Percentiles rank a stretch among this genome's conserved stretches.
Evolutionary conservation across 495 filamentous ascomycete species (phyloP).

Genomic region (Achaetomiella virescens): DNA sequence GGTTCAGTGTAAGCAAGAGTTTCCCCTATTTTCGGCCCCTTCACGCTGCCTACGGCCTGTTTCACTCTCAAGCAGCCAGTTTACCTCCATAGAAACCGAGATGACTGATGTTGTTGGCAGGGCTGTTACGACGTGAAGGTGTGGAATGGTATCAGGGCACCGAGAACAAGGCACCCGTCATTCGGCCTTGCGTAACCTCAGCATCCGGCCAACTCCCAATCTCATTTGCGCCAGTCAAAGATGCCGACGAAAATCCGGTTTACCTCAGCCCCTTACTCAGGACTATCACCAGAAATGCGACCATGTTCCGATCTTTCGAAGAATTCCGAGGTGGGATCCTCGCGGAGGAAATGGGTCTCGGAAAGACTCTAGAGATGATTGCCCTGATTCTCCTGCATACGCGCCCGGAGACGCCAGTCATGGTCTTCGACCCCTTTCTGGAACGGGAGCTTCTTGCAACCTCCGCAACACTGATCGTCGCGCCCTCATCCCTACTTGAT

Average conservation of each 20-base stretch:
- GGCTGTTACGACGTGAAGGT: slow-evolving; percentile 40
- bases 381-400: slow-evolving; percentile 63
- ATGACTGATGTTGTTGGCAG: too few relatives aligned
- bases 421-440: slow-evolving; percentile 23
- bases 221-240: slow-evolving; percentile 18
- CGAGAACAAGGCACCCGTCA: slow-evolving; percentile 5
- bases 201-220: slow-evolving; percentile 5
- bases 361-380: slow-evolving; percentile 89
- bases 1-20: slow-evolving; percentile 28
- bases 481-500: slow-evolving; percentile 69
- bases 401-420: slow-evolving; percentile 18
- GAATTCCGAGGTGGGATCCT: slow-evolving; percentile 61
- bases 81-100: too few relatives aligned
- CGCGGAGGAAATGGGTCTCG: slow-evolving; percentile 94
- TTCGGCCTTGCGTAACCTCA: slow-evolving; percentile 10
- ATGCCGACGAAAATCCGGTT: slow-evolving; percentile 27
- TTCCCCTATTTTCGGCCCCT: too few relatives aligned
- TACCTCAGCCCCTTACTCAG: slow-evolving; percentile 60
- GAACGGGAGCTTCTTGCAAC: slow-evolving; percentile 40
- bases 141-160: slow-evolving; percentile 25
- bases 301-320: slow-evolving; percentile 39
- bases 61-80: too few relatives aligned
- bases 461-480: slow-evolving; percentile 77
- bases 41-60: too few relatives aligned
- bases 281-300: slow-evolving; percentile 49